Percentiles rank a stretch among this genome's conserved stretches.
Evolutionary conservation across 352 stramenopile species (phyloP).

Genomic region (Pilasporangium apinafurcum): DNA sequence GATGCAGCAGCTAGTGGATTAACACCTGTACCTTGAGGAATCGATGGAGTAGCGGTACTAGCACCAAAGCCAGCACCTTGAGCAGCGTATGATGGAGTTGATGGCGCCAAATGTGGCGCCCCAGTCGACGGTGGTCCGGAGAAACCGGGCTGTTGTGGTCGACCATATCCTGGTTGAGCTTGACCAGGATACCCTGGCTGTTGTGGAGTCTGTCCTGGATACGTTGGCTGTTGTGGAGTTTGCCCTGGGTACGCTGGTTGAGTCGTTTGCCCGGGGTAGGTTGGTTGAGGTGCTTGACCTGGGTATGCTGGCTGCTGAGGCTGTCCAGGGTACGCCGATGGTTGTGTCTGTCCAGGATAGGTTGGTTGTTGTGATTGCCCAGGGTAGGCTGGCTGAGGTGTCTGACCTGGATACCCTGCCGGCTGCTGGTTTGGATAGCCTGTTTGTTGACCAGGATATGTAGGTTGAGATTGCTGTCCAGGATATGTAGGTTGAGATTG

Average conservation of each 20-base stretch:
- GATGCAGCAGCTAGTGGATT: slow-evolving; percentile 52
- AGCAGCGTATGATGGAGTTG: too few relatives aligned
- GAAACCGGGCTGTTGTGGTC: slow-evolving; percentile 30
- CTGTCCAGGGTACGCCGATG: slow-evolving; percentile 25
- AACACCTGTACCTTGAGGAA: slow-evolving; percentile 62
- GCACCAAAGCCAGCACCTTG: slow-evolving; percentile 29
- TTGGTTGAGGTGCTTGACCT: slow-evolving; percentile 4
- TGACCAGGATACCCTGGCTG: slow-evolving; percentile 32
- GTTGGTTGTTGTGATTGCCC: slow-evolving; percentile 17
- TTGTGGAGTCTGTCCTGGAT: slow-evolving; percentile 22
- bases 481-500: slow-evolving; percentile 1
- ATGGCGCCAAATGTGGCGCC: slow-evolving; percentile 12
- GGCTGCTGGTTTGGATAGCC: slow-evolving; percentile 19
- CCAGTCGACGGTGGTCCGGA: slow-evolving; percentile 48
- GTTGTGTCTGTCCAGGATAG: slow-evolving; percentile 27
- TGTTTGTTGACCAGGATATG: slow-evolving; percentile 12
- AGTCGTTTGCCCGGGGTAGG: background rate
- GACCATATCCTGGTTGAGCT: slow-evolving; percentile 24
- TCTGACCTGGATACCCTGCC: slow-evolving; percentile 8
- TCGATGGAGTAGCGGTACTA: slow-evolving; percentile 22
- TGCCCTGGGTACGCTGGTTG: slow-evolving; percentile 6
- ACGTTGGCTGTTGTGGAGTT: slow-evolving; percentile 10
- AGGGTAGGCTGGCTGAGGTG: slow-evolving; percentile 1
- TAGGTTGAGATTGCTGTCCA: slow-evolving; percentile 9
- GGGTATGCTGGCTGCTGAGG: slow-evolving; percentile 15